A percentile compares a stretch with the other conserved stretches of the same genome.
These are phyloP conservation scores for Knoxia roxburghii DNA, from an alignment of 257 asterid genomes.

Conservation along the genomic window DNA sequence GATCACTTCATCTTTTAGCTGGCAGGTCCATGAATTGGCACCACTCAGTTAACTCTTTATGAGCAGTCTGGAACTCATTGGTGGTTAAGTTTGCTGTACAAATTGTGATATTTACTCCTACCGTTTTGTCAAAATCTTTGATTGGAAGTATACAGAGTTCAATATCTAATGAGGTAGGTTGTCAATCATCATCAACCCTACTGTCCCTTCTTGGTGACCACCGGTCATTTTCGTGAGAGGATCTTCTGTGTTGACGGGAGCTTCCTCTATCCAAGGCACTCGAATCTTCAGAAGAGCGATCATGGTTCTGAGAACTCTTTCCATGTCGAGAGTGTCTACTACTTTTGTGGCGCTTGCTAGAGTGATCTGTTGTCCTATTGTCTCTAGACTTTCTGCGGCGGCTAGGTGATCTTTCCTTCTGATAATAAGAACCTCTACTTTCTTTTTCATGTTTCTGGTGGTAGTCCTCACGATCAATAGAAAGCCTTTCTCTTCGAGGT, in stretches of 20 bases:
- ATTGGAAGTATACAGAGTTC: not conserved
- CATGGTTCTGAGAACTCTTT: constrained; percentile 26
- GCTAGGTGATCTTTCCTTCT: constrained; percentile 38
- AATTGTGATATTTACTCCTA: not conserved
- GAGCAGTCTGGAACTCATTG: not conserved
- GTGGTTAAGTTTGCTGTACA: not conserved
- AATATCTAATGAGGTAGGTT: not conserved
- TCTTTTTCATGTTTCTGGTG: constrained; percentile 36
- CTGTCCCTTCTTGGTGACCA: constrained; percentile 30
- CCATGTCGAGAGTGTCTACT: constrained; percentile 35
- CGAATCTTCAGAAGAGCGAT: constrained; percentile 30
- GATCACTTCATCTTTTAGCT: too few relatives aligned
- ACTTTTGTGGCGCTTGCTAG: constrained; percentile 24
- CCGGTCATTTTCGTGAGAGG: constrained; percentile 28
- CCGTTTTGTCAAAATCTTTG: not conserved
- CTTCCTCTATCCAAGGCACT: constrained; percentile 31
- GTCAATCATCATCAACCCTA: constrained; percentile 16
- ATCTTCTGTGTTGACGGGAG: constrained; percentile 20
- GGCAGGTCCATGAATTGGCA: too few relatives aligned
- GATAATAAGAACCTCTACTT: constrained; percentile 17
- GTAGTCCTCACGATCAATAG: constrained; percentile 30
- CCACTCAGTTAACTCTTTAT: not conserved
- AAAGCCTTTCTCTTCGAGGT: constrained; percentile 56
- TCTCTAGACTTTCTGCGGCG: constrained; percentile 29
- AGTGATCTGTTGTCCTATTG: constrained; percentile 24